Conservation (phyloP, 2,329 filamentous ascomycete species). For the Colletotrichum sp. region DNA sequence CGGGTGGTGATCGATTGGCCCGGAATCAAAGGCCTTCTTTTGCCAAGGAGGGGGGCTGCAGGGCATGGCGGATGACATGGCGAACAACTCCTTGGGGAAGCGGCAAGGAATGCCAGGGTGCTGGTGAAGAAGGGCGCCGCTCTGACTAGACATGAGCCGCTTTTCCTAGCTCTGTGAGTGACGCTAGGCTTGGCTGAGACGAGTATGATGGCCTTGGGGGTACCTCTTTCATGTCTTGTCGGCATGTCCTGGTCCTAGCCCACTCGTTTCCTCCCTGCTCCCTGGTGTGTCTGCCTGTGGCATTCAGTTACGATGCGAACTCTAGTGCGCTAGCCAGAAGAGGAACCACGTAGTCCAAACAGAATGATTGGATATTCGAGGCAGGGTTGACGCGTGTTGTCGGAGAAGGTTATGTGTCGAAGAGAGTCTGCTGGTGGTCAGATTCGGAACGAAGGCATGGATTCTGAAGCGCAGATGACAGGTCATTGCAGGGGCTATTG, state of each 20-base stretch:
- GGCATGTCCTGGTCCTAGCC: neutral
- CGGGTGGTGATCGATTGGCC: neutral
- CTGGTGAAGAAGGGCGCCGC: neutral
- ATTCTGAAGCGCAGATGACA: neutral
- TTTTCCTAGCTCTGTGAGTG: neutral
- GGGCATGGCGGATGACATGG: neutral
- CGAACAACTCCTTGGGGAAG: neutral
- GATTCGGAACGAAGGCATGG: neutral
- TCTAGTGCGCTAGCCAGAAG: neutral
- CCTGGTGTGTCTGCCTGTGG: neutral
- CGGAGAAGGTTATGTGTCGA: neutral
- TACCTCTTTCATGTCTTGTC: neutral
- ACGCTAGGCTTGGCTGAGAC: neutral
- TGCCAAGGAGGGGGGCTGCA: neutral
- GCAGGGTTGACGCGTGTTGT: neutral
- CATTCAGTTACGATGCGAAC: neutral
- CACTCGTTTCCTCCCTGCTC: neutral
- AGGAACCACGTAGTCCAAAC: neutral
- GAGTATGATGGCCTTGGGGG: neutral
- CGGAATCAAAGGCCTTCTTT: neutral
- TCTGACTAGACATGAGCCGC: neutral
- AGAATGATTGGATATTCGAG: neutral
- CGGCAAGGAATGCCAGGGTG: neutral
- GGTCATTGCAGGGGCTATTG: neutral
- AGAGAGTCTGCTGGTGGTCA: neutral